These are phyloP conservation scores for Sechiopsis laciniata DNA, from an alignment of 306 rosid genomes.

Conservation along the genomic window DNA sequence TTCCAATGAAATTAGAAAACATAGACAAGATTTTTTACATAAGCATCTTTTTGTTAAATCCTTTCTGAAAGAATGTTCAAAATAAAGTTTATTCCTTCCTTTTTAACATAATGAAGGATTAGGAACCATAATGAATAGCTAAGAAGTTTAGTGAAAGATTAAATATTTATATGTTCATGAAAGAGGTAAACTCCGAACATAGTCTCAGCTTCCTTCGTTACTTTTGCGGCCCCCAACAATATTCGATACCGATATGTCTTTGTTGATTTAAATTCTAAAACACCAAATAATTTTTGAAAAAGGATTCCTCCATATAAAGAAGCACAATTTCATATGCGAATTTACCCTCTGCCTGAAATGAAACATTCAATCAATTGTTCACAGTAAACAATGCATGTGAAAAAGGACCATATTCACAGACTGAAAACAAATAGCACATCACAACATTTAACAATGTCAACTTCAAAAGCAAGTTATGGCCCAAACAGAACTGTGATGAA, in stretches of 20 bases:
- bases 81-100: conserved; percentile 9
- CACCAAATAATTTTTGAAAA: too few relatives aligned
- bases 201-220: conserved; percentile 10
- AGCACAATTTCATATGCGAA: conserved; percentile 44
- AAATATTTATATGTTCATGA: too few relatives aligned
- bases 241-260: conserved; percentile 58
- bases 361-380: too few relatives aligned
- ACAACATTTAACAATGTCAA: background rate
- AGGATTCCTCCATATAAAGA: too few relatives aligned
- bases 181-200: background rate
- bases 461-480: background rate
- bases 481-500: background rate
- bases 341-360: conserved; percentile 59
- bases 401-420: background rate
- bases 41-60: background rate
- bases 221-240: conserved; percentile 27
- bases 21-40: background rate
- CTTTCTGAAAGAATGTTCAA: background rate
- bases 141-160: too few relatives aligned
- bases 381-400: too few relatives aligned
- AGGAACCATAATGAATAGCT: background rate
- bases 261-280: too few relatives aligned
- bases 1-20: background rate
- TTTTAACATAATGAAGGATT: background rate
- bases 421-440: background rate